Conservation (phyloP, 495 filamentous ascomycete species). For the Daldinia bambusicola region DNA sequence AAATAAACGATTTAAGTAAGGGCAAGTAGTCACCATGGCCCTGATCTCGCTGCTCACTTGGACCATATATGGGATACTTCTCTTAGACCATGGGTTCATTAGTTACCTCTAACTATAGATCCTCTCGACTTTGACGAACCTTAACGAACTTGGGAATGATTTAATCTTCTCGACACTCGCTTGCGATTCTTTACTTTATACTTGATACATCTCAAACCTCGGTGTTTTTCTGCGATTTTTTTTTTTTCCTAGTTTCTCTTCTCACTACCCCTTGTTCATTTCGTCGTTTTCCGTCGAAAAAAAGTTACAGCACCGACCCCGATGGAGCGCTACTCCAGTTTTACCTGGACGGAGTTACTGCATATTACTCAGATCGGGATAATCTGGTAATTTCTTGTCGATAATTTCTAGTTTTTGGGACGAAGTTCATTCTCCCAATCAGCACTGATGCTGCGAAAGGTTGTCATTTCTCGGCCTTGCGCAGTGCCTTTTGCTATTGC, state of each 20-base stretch:
- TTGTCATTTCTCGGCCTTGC: background rate
- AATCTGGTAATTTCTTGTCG: conserved; percentile 51
- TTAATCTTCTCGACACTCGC: conserved; percentile 51
- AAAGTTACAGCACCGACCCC: conserved; percentile 23
- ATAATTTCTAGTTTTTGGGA: conserved; percentile 47
- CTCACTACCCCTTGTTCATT: conserved; percentile 18
- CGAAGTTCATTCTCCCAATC: background rate
- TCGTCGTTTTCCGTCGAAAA: conserved; percentile 18
- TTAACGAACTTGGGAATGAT: conserved; percentile 45
- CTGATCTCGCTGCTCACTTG: background rate
- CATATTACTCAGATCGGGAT: conserved; percentile 38
- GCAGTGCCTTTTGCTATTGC: conserved; percentile 3
- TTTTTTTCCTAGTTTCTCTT: conserved; percentile 34
- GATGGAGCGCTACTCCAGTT: conserved; percentile 19
- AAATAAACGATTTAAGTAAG: conserved; percentile 9
- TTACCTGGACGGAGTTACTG: conserved; percentile 12
- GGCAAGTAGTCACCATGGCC: conserved; percentile 8
- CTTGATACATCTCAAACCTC: conserved; percentile 16
- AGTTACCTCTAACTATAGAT: conserved; percentile 28
- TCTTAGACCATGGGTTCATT: conserved; percentile 13
- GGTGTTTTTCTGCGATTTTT: conserved; percentile 34
- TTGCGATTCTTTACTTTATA: conserved; percentile 45
- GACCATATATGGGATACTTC: background rate
- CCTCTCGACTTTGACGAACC: conserved; percentile 37
- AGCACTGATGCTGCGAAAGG: background rate